Evolutionary conservation across 768 basidiomycete species (phyloP).

Genomic region (Terana coerulea): DNA sequence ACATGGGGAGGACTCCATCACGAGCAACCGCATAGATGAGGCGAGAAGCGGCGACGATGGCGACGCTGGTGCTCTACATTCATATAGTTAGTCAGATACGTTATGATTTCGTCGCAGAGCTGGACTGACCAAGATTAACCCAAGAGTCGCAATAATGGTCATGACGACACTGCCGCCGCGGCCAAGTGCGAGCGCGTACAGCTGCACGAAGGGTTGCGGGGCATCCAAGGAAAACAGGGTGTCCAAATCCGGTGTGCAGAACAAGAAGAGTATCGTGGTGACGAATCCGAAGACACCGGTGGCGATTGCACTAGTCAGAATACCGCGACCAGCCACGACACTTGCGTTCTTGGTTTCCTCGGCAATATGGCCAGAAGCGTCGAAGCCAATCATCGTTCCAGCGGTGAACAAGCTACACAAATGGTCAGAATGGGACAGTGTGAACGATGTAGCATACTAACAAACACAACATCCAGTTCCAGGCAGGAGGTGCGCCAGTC

Average conservation of each 20-base stretch:
- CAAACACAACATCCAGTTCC: slow-evolving; percentile 94
- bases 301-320: slow-evolving; percentile 71
- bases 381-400: slow-evolving; percentile 87
- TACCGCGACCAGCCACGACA: slow-evolving; percentile 77
- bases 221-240: slow-evolving; percentile 71
- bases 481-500: slow-evolving; percentile 79
- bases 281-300: slow-evolving; percentile 79
- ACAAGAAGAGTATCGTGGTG: slow-evolving; percentile 77
- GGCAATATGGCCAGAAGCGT: slow-evolving; percentile 37
- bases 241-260: slow-evolving; percentile 79
- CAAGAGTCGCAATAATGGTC: slow-evolving; percentile 79
- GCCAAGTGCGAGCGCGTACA: slow-evolving; percentile 83
- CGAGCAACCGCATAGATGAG: slow-evolving; percentile 92
- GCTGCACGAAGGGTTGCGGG: slow-evolving; percentile 88
- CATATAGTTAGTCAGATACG: background rate
- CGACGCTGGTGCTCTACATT: slow-evolving; percentile 75
- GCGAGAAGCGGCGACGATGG: slow-evolving; percentile 85
- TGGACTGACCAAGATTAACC: slow-evolving; percentile 71
- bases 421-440: slow-evolving; percentile 30
- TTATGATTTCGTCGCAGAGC: background rate
- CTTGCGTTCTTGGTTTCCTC: slow-evolving; percentile 36
- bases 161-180: slow-evolving; percentile 79
- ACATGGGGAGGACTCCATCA: slow-evolving; percentile 85
- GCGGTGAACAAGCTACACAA: slow-evolving; percentile 62
- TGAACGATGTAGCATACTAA: slow-evolving; percentile 30